Evolutionary conservation across 164 flowering plant species (phyloP), one percentile per base, ranked within the genome.

Genomic region (Vitis labrusca): DNA sequence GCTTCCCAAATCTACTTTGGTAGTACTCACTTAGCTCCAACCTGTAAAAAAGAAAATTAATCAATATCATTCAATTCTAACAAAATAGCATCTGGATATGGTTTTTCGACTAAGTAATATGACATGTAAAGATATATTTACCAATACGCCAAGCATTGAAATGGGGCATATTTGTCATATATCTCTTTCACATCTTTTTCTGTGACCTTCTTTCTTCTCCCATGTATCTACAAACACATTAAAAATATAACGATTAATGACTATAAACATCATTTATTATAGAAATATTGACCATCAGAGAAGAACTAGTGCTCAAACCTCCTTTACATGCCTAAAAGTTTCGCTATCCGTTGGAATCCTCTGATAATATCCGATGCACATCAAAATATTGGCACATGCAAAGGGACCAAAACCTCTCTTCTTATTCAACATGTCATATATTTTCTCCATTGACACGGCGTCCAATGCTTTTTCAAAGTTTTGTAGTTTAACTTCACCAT

Each of bases 131-230:
- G 9, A 19, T 9, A 51, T 51, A 14, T 9, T 14, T 71, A 76
- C 79, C 79, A 76, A 50, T 76, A 76, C 48, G 79, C 72, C 47
- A 76, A n/a, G 64, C 75, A 63, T 11, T 76, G 79, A 52, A 67
- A 76, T 29, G 79, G 79, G n/a, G 79, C 72, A 59, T 49, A 71
- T 37, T 67, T 67, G 7, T 59, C 72, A 64, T 76, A 76, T 17
- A 76, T 55, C 48, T 71, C 50, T 16, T 19, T 32, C 3, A 48
- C 52, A 13, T 50, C n/a, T 15, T 48, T 59, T 10, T 19, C 14
- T 2, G 44, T 9, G 1, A 64, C 53, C 54, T n/a, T 15, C 1
- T 55, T 57, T 37, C 3, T 50, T 17, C 29, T 57, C 49, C 70
- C 44, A 60, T 48, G 55, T 61, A 72, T 66, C 66, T 4, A 58